Evolutionary conservation across 257 asterid genomes (phyloP).

Genomic region (Prunella vulgaris): DNA sequence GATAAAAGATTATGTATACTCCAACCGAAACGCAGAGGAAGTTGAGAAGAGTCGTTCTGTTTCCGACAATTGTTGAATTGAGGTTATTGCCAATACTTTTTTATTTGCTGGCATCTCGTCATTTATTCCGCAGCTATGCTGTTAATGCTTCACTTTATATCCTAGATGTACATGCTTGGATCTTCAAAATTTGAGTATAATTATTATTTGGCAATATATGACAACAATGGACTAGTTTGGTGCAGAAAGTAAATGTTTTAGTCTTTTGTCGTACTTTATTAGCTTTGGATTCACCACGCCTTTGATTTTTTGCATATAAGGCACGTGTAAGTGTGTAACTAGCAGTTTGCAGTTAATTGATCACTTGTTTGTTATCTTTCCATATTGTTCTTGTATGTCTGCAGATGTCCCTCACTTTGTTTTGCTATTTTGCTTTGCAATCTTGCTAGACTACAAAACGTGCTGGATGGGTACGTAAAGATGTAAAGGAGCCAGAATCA

Average conservation of each 20-base stretch:
- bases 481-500: conserved; percentile 73
- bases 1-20: background rate
- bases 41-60: too few relatives aligned
- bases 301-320: background rate
- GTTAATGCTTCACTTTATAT: too few relatives aligned
- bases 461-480: conserved; percentile 75
- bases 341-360: background rate
- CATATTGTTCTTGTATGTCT: conserved; percentile 2
- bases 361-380: background rate
- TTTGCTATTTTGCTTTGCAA: conserved; percentile 15
- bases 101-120: background rate
- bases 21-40: background rate
- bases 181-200: background rate
- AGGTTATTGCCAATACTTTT: background rate
- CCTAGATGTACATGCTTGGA: background rate
- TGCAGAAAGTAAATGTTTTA: background rate
- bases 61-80: background rate
- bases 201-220: background rate
- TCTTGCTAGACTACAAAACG: conserved; percentile 70
- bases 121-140: too few relatives aligned
- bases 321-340: background rate
- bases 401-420: background rate
- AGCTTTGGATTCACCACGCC: background rate
- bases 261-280: background rate
- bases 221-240: background rate